These are phyloP conservation scores for Penicillium sp. DNA, from an alignment of 2,329 filamentous ascomycete species.

Conservation along the genomic window DNA sequence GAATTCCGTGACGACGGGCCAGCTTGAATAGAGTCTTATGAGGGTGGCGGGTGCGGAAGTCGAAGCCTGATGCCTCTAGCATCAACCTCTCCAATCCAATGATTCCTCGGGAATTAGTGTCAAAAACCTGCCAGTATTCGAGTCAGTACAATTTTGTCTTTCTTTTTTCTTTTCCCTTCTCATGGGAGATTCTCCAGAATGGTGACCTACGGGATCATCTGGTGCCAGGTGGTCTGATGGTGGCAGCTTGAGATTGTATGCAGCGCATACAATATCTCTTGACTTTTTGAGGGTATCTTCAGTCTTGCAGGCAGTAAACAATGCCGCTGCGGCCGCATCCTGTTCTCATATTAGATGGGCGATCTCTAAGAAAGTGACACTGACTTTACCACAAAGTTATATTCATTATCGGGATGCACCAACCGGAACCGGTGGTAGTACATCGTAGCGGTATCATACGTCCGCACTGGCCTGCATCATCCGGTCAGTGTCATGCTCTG, in stretches of 20 bases:
- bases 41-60: slow-evolving; percentile 86
- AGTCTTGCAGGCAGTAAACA: slow-evolving; percentile 94
- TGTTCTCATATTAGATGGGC: slow-evolving; percentile 35
- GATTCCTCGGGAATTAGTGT: slow-evolving; percentile 73
- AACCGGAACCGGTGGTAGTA: slow-evolving; percentile 95
- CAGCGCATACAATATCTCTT: slow-evolving; percentile 84
- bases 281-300: slow-evolving; percentile 98
- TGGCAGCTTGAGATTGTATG: slow-evolving; percentile 77
- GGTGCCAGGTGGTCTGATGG: slow-evolving; percentile 67
- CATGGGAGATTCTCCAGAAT: not conserved
- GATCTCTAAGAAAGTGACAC: not conserved
- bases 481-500: slow-evolving; percentile 7
- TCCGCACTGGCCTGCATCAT: slow-evolving; percentile 70
- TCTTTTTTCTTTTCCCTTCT: not conserved
- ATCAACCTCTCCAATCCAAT: slow-evolving; percentile 90
- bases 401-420: slow-evolving; percentile 79
- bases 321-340: slow-evolving; percentile 81
- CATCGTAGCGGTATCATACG: slow-evolving; percentile 84
- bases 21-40: slow-evolving; percentile 84
- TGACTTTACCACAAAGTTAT: slow-evolving; percentile 61
- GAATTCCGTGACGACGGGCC: slow-evolving; percentile 58
- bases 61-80: slow-evolving; percentile 88
- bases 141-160: not conserved
- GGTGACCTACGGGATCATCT: slow-evolving; percentile 70
- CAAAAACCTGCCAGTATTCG: slow-evolving; percentile 63